Evolutionary conservation across 2,329 filamentous ascomycete genomes (phyloP), one percentile per base, ranked within the genome.

Genomic region (Pseudofabraea citricarpa): DNA sequence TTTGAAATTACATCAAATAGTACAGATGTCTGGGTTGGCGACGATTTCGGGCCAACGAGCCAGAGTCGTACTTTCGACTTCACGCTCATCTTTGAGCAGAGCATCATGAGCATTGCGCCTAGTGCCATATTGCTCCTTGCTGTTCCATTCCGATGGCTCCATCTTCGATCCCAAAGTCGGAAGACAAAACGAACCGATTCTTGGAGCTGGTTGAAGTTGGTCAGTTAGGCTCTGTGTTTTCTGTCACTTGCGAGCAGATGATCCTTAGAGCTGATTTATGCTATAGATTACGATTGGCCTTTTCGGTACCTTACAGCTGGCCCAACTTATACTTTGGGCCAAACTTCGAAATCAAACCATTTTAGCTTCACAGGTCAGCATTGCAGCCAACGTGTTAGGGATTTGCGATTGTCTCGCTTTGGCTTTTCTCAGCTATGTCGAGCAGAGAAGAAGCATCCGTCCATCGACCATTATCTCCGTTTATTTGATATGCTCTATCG

Each of bases 51-150:
- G 6, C 16, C 33, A 12, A 36, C 33, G 4, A 18, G n/a, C 12
- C 13, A 15, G 16, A 31, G 16, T 2, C 15, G 20, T 12, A 16
- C 22, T 10, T 50, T 50, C 24, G 49, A 49, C n/a, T 49, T 49
- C 47, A 49, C 41, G 3, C 35, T 43, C 9, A 18, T 35, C 10
- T 44, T 45, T 22, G 43, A 51, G 36, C 33, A 43, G 22, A 42
- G 32, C 26, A 33, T 47, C 16, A 16, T 48, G 2, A 43, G 16
- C 12, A 43, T 50, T 26, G n/a, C 23, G 3, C 37, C 45, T 26
- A 27, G 36, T 15, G 21, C 26, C 16, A 8, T 45, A 5, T 35
- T 45, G n/a, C 37, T 45, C 10, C n/a, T 32, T n/a, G 26, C 27
- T 21, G 19, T 23, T 3, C 22, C 43, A 12, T 12, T 40, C 12